Percentiles rank a stretch among this genome's conserved stretches.
Conservation (phyloP, 2,329 filamentous ascomycete species). For the Pseudogymnoascus sp. region DNA sequence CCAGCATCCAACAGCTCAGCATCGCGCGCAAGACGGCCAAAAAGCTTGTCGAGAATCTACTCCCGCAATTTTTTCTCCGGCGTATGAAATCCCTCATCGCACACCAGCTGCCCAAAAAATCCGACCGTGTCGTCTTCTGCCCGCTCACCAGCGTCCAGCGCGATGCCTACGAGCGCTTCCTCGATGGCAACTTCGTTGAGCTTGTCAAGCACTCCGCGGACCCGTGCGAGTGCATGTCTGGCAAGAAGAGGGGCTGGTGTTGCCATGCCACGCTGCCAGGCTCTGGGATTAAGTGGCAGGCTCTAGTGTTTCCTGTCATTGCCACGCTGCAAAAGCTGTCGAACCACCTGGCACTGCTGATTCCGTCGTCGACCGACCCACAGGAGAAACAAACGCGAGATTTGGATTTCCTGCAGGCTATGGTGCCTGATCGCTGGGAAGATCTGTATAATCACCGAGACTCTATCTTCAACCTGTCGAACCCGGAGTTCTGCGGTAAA, state of each 20-base stretch:
- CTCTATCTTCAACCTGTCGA: constrained; percentile 71
- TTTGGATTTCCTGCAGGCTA: constrained; percentile 63
- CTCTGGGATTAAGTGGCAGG: constrained; percentile 43
- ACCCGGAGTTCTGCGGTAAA: constrained; percentile 91
- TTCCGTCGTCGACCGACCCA: constrained; percentile 59
- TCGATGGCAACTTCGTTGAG: constrained; percentile 64
- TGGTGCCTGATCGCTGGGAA: constrained; percentile 68
- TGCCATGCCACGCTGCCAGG: constrained; percentile 54
- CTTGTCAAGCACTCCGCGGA: constrained; percentile 63
- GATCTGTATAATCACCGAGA: constrained; percentile 68
- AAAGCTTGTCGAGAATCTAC: constrained; percentile 76
- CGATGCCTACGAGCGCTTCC: constrained; percentile 73
- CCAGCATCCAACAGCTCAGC: constrained; percentile 74
- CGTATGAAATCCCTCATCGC: constrained; percentile 91
- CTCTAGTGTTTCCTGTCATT: constrained; percentile 78
- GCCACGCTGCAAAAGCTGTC: constrained; percentile 76
- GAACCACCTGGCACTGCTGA: constrained; percentile 84
- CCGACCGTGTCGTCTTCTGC: constrained; percentile 89
- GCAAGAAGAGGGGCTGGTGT: constrained; percentile 73
- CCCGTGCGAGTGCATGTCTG: constrained; percentile 61
- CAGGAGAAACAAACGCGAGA: constrained; percentile 72
- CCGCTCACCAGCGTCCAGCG: constrained; percentile 76
- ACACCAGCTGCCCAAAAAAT: constrained; percentile 89
- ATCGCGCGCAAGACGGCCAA: constrained; percentile 73
- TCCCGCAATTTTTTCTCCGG: constrained; percentile 84